Base-by-base conservation (phyloP, 2,329 filamentous ascomycete genomes). In the Periglandula ipomoeae region DNA sequence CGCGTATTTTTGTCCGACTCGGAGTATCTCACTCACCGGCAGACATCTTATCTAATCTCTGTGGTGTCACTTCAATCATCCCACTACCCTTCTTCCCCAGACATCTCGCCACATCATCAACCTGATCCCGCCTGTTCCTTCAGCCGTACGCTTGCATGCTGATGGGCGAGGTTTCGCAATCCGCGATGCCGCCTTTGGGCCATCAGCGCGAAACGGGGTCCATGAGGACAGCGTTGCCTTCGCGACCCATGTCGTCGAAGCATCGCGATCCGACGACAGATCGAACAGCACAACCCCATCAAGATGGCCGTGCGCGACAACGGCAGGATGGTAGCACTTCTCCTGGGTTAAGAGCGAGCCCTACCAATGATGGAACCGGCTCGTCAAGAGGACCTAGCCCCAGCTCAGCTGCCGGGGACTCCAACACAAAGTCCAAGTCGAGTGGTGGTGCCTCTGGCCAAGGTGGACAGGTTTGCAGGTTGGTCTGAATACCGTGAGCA, bases 381-480 rank as follows among this genome's bases (percentile, higher is more conserved):
- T 59, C 59, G 39, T 52, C 59, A 19, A 62, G 59, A 26, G 55
- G 57, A 20, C 56, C 58, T n/a, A 67, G 65, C 24, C 62, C 63
- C 22, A 53, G 52, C 11, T 58, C 59, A 26, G 48, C 55, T 1
- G 50, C 44, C 2, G 56, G 47, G 20, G 53, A 56, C 10, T 38
- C 51, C 6, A 41, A 42, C 20, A 38, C 35, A 35, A 60, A 58
- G 43, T 38, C 47, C 15, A 50, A 49, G 13, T 37, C 54, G 19
- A 37, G 43, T 1, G 51, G 51, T 10, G 49, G 46, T 43, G 35
- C 30, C 22, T 58, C 60, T 38, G 60, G 61, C 27, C 70, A 81
- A 39, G 71, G 69, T 44, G 83, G 82, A 3, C 84, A 87, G 63
- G 70, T 85, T 41, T 88, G 84, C 80, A 87, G 84, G 84, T 86